Conservation (phyloP, 176 grass and related monocot genomes). For the Aegilops speltoides region DNA sequence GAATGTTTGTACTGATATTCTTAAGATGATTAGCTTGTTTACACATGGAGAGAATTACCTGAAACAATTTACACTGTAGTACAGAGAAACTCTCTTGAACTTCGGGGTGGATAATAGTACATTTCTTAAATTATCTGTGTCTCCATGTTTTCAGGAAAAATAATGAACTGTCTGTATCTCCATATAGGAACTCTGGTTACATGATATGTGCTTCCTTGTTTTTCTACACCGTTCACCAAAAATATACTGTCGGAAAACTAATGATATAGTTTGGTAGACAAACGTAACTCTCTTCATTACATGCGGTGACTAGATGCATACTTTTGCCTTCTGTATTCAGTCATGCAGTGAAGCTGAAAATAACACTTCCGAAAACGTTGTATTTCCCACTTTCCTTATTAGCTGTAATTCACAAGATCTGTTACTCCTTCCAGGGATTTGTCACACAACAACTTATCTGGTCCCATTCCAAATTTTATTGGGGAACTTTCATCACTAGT, state of each 20-base stretch:
- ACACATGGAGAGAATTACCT: neutral
- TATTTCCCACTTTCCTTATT: neutral
- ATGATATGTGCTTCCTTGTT: neutral
- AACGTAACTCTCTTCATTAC: neutral
- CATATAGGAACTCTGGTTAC: neutral
- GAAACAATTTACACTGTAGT: neutral
- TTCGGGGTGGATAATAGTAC: neutral
- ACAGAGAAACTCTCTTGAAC: conserved; percentile 9
- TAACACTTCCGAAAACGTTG: neutral
- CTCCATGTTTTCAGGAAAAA: neutral
- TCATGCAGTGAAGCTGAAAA: conserved; percentile 2
- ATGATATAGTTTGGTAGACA: neutral
- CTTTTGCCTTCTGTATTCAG: neutral
- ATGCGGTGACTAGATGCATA: neutral
- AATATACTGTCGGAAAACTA: conserved; percentile 2
- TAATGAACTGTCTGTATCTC: neutral
- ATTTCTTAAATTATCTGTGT: neutral
- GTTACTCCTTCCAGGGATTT: conserved; percentile 53
- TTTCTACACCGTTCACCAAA: neutral
- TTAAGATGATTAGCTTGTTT: neutral
- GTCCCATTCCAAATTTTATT: conserved; percentile 53
- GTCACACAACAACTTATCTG: conserved; percentile 65
- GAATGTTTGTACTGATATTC: neutral
- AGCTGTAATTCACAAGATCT: neutral
- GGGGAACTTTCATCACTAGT: conserved; percentile 46